Base-by-base conservation (phyloP, 176 grass and related monocot genomes). In the Musa troglodytarum region DNA sequence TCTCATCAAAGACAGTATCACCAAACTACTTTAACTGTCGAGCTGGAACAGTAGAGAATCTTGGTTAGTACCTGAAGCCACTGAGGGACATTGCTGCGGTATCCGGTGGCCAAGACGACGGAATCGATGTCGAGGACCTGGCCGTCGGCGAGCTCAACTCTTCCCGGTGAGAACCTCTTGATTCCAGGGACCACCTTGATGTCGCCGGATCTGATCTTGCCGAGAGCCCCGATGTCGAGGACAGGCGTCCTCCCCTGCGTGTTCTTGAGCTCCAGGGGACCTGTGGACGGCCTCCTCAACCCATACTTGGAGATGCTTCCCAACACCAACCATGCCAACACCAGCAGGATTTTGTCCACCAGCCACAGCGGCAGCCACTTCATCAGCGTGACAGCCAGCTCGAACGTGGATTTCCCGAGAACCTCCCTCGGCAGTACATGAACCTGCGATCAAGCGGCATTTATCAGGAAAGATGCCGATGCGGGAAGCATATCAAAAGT, bases 41-140 rank as follows among this genome's bases (percentile, higher is more conserved):
- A 4, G 6, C 13, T 28, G 13, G 43, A 68, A 69, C 17, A 3
- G 26, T 70, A 69, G 1, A 2, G 17, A 19, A 23, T 4, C 9
- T 20, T 15, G 26, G 71, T 68, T 50, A 21, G 25, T 86, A 89
- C 90, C 90, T 87, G 81, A 66, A 93, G 85, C 90, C 90, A 93
- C 65, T 85, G 73, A 16, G 75, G 81, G 51, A 89, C 87, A 68
- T 92, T 43, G 34, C 34, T 43, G 34, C 34, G 34, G 34, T 43
- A 43, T 43, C 34, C 34, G 34, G 34, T 43, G 34, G 34, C 34
- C 34, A 43, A 43, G 34, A 43, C 34, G 34, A 93, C 82, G 0
- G 84, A 83, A 75, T 93, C 82, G 8, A 86, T 73, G 0, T 81
- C 77, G 61, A 89, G 53, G 24, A 68, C 29, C 8, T 72, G 81